phyloP scores from a whole-genome alignment of 768 basidiomycete species.

The Candolleomyces aberdarensis region DNA sequence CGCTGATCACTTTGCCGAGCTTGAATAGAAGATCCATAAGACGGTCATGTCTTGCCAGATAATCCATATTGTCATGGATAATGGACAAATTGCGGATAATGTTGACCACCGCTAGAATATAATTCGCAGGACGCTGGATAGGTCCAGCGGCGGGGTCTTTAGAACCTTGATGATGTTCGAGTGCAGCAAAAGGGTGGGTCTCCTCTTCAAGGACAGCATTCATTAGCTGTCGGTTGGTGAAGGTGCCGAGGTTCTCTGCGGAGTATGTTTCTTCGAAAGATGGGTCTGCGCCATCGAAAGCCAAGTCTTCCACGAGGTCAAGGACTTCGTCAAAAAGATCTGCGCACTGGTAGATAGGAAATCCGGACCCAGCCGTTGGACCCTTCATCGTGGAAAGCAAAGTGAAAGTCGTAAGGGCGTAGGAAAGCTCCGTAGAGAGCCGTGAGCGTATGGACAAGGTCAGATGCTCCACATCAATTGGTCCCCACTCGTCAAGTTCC shows the following conservation, averaged over 20 bases:
- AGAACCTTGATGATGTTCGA: constrained; percentile 45
- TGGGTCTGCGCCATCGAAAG: constrained; percentile 55
- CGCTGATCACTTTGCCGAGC: constrained; percentile 50
- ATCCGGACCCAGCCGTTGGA: constrained; percentile 59
- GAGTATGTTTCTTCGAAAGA: constrained; percentile 18
- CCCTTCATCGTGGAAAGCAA: constrained; percentile 78
- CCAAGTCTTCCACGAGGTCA: constrained; percentile 81
- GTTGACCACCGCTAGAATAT: constrained; percentile 68
- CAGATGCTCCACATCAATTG: constrained; percentile 87
- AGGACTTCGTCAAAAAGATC: constrained; percentile 86
- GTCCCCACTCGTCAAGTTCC: constrained; percentile 82
- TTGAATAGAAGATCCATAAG: constrained; percentile 67
- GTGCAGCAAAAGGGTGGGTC: constrained; percentile 55
- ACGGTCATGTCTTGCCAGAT: constrained; percentile 62
- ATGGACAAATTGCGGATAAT: constrained; percentile 87
- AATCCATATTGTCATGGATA: constrained; percentile 64
- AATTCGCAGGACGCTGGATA: constrained; percentile 63
- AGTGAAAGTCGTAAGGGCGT: constrained; percentile 84
- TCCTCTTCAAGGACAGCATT: constrained; percentile 56
- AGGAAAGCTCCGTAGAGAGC: constrained; percentile 79
- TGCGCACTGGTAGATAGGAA: constrained; percentile 69
- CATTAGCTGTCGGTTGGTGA: constrained; percentile 66
- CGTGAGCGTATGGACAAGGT: constrained; percentile 91
- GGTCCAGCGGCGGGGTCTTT: constrained; percentile 52
- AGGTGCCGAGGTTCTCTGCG: constrained; percentile 35